Conservation (phyloP, 2,329 filamentous ascomycete genomes). For the Penicillium sp. region DNA sequence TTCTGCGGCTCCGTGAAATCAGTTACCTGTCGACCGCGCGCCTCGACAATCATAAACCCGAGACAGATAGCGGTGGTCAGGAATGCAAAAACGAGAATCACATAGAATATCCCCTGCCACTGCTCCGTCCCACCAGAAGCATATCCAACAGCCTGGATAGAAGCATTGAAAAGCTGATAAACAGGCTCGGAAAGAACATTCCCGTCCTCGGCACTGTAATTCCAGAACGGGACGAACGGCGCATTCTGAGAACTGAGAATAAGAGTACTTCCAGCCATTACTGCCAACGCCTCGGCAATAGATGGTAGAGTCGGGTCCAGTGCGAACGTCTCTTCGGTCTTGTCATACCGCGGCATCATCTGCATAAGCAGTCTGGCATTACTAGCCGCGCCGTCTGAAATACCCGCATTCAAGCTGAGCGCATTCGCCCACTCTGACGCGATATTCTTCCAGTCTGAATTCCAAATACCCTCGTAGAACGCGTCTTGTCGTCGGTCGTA, state of each 20-base stretch:
- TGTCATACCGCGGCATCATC: constrained; percentile 47
- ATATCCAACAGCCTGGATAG: constrained; percentile 66
- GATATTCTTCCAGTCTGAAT: constrained; percentile 57
- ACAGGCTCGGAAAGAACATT: constrained; percentile 47
- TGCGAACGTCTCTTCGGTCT: constrained; percentile 23
- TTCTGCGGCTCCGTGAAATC: constrained; percentile 79
- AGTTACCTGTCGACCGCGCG: constrained; percentile 62
- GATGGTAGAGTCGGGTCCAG: constrained; percentile 61
- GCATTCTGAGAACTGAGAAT: constrained; percentile 60
- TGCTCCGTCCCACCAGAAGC: constrained; percentile 61
- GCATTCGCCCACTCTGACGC: constrained; percentile 56
- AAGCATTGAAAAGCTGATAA: constrained; percentile 63
- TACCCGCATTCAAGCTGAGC: constrained; percentile 58
- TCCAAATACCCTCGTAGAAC: constrained; percentile 35
- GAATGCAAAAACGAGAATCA: constrained; percentile 66
- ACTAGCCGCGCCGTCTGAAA: constrained; percentile 56
- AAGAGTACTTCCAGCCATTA: constrained; percentile 66
- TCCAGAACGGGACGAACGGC: constrained; percentile 62
- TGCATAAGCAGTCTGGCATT: constrained; percentile 61
- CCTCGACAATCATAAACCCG: constrained; percentile 59
- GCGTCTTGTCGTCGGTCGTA: constrained; percentile 52
- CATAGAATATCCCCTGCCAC: constrained; percentile 68
- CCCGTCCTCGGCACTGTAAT: constrained; percentile 36
- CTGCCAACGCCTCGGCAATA: constrained; percentile 71
- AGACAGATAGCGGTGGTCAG: constrained; percentile 66